Evolutionary conservation across 305 asterid species (phyloP).

Genomic region (Fraxinus sp.): DNA sequence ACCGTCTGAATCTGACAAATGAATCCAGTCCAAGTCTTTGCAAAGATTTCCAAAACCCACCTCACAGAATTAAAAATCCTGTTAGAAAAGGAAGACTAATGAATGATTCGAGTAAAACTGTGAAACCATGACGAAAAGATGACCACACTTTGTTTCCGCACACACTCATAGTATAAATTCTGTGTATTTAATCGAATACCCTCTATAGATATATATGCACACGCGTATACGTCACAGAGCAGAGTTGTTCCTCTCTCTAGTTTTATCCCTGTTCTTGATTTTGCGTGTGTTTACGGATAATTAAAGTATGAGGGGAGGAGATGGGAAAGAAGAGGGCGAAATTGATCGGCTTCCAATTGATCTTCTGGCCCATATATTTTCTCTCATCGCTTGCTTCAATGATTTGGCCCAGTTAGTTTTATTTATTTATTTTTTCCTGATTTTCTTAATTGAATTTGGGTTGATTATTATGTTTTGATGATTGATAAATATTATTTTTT

Average conservation of each 20-base stretch:
- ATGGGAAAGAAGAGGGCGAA: conserved; percentile 41
- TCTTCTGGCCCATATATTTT: conserved; percentile 77
- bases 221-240: background rate
- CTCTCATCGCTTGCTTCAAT: conserved; percentile 69
- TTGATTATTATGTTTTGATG: background rate
- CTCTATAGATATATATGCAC: background rate
- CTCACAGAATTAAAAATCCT: background rate
- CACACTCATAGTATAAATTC: background rate
- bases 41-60: background rate
- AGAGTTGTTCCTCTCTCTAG: background rate
- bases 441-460: background rate
- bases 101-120: background rate
- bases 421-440: background rate
- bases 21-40: background rate
- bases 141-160: background rate
- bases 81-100: background rate
- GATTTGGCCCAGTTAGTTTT: conserved; percentile 63
- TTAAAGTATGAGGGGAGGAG: conserved; percentile 38
- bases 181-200: background rate
- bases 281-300: background rate
- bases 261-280: background rate
- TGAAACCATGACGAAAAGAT: background rate
- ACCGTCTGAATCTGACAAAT: background rate
- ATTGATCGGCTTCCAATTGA: conserved; percentile 84
- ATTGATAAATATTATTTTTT: background rate